phyloP scores from a whole-genome alignment of 2,329 filamentous ascomycete species.

The Tolypocladium sp. region DNA sequence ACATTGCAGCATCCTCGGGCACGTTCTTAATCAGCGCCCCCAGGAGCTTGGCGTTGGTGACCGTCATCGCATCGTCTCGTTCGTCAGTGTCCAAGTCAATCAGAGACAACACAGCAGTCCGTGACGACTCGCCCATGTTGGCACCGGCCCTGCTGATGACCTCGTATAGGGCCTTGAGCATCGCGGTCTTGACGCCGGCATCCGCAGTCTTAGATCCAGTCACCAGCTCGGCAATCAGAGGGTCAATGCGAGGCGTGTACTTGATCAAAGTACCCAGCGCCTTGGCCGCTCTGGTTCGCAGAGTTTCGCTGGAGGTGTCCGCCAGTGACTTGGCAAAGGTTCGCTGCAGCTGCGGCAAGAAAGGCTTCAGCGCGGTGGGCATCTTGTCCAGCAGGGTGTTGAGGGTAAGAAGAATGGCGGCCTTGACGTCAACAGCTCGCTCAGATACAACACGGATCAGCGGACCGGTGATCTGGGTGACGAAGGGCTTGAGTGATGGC shows the following conservation, averaged over 20 bases:
- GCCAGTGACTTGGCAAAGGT: conserved; percentile 96
- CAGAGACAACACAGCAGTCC: conserved; percentile 73
- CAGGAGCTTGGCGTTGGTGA: conserved; percentile 84
- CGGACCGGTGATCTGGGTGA: conserved; percentile 94
- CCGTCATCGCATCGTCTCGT: conserved; percentile 66
- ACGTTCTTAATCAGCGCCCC: conserved; percentile 86
- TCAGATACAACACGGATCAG: conserved; percentile 97
- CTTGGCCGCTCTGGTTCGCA: conserved; percentile 83
- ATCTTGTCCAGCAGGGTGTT: conserved; percentile 97
- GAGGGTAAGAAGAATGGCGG: conserved; percentile 84
- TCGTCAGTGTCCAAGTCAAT: conserved; percentile 81
- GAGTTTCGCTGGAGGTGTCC: conserved; percentile 80
- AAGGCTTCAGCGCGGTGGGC: conserved; percentile 87
- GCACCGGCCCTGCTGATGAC: conserved; percentile 89
- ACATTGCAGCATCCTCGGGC: conserved; percentile 56
- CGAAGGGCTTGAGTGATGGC: conserved; percentile 82
- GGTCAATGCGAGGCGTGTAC: conserved; percentile 89
- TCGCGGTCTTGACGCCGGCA: conserved; percentile 80
- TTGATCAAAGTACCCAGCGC: conserved; percentile 93
- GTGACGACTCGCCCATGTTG: conserved; percentile 90
- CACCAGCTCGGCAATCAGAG: conserved; percentile 83
- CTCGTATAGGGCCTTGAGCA: conserved; percentile 94
- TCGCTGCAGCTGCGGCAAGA: conserved; percentile 89
- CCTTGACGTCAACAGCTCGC: conserved; percentile 90
- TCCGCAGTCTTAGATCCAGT: conserved; percentile 89